Evolutionary conservation across 2,329 filamentous ascomycete genomes (phyloP).

Genomic region (Aspergillus pseudoglaucus): DNA sequence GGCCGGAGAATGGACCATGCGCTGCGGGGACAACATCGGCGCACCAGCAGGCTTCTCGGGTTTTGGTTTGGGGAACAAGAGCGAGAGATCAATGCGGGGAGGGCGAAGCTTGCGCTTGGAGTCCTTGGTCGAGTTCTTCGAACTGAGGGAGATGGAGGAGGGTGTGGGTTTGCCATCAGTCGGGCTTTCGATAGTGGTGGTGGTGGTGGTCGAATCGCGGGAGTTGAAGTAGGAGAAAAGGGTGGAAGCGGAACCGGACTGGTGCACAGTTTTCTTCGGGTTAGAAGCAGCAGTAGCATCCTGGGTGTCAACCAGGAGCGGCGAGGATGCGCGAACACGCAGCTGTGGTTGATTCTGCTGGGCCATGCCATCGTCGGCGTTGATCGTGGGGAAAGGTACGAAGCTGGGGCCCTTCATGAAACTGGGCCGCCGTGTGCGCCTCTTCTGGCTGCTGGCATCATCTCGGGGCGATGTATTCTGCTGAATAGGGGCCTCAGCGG

Average conservation of each 20-base stretch:
- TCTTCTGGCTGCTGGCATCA: constrained; percentile 8
- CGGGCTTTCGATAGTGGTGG: constrained; percentile 13
- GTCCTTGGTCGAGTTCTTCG: constrained; percentile 22
- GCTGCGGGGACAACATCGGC: constrained; percentile 37
- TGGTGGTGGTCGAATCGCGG: constrained; percentile 32
- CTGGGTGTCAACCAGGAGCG: constrained; percentile 34
- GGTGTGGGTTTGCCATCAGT: constrained; percentile 10
- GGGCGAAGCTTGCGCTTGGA: constrained; percentile 35
- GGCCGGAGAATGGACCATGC: constrained; percentile 36
- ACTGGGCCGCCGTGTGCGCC: constrained; percentile 28
- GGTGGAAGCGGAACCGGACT: constrained; percentile 41
- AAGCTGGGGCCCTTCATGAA: constrained; percentile 25
- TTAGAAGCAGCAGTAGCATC: constrained; percentile 20
- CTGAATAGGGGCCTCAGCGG: constrained; percentile 20
- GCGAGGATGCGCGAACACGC: constrained; percentile 41
- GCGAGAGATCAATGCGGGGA: constrained; percentile 36
- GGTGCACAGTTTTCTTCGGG: constrained; percentile 30
- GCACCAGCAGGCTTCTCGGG: constrained; percentile 14
- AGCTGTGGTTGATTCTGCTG: constrained; percentile 22
- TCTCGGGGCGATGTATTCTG: constrained; percentile 15
- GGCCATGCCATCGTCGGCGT: constrained; percentile 4
- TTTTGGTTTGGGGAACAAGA: constrained; percentile 37
- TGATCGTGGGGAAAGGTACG: constrained; percentile 20
- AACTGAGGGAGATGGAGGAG: constrained; percentile 8
- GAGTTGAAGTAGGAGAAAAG: constrained; percentile 44